Evolutionary conservation across 345 rosid species (phyloP), one percentile per base, ranked within the genome.

Genomic region (Clausena lansium): DNA sequence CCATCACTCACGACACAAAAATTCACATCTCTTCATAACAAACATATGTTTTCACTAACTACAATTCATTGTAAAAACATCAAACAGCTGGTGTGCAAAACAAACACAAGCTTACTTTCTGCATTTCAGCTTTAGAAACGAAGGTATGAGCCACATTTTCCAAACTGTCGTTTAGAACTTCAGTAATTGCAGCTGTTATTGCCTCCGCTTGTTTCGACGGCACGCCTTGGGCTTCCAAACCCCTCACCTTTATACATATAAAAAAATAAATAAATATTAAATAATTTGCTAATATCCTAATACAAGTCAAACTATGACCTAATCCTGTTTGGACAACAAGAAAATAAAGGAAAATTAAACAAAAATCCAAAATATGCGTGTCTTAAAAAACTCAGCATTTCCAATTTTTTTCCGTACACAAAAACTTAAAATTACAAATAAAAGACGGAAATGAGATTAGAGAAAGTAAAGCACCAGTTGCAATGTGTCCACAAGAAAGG

Each of bases 201-300:
- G 98, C 98, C 84, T 94, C 98, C 6, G 98, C 98, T 74, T 97
- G 98, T 84, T 93, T 94, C 0, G 98, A 86, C 6, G 99, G 98
- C 54, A 97, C 89, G 13, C 93, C 98, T 81, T 93, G 90, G 0
- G 93, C 95, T 82, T 97, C 98, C 62, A 97, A 82, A 68, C 95
- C 78, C 78, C 98, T 94, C 79, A 91, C 98, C 98, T 94, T 75
- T 58, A 75, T 10, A 52, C 5, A 6, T 28, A 45, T 4, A 25
- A 25, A 7, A 9, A 9, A 47, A 39, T 4, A 6, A 74, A 15
- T 8, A 38, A 20, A 9, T 20, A 39, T 39, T 5, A 41, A 1
- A 52, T 4, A 17, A 52, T 6, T 45, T 24, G 9, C 30, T 15
- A 45, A 25, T 3, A 32, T 22, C 5, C 33, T 54, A 24, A 54